Evolutionary conservation across 805 yeast genomes (phyloP), one percentile per base, ranked within the genome.

Genomic region (Starmerella floricola): DNA sequence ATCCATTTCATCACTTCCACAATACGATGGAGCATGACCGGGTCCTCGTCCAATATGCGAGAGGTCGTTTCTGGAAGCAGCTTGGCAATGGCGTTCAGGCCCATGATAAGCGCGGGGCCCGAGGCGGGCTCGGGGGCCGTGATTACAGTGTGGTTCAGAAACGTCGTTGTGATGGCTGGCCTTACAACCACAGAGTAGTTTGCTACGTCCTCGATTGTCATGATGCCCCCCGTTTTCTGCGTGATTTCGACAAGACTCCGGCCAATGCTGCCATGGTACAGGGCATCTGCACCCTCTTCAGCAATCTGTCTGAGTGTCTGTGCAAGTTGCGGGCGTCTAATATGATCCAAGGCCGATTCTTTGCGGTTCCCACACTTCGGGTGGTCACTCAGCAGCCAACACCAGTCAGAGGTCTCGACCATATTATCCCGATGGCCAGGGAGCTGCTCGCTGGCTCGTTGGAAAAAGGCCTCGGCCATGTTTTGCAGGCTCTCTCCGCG

Each of bases 1-100:
- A 85, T 72, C 95, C 95, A 88, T 61, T 88, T 88, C 94, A 88
- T 84, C 2, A 81, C 64, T 61, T 88, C 98, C 10, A 85, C 64
- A 6, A 85, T 56, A 42, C 82, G 67, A 54, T 83, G 96, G 2
- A 76, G 65, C 12, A 72, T 68, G 11, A 71, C 45, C 8, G 68
- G 66, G 20, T 57, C 56, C 54, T 69, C 66, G 48, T 76, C 82
- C 33, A 60, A 64, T 2, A 28, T 36, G 12, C 24, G 19, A 15
- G 59, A 56, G 3, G 62, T 46, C 10, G 5, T 5, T 18, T 18
- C 37, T 23, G 59, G 60, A 3, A 65, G 64, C 49, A 68, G 68
- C 13, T 61, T 54, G 47, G 75, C 70, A 62, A 80, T 66, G 24
- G 85, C 72, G 36, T 75, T 73, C 36, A 88, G 63, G 0, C 93